Conservation (phyloP, 352 stramenopile genomes). For the Phytophthora colocasiae region DNA sequence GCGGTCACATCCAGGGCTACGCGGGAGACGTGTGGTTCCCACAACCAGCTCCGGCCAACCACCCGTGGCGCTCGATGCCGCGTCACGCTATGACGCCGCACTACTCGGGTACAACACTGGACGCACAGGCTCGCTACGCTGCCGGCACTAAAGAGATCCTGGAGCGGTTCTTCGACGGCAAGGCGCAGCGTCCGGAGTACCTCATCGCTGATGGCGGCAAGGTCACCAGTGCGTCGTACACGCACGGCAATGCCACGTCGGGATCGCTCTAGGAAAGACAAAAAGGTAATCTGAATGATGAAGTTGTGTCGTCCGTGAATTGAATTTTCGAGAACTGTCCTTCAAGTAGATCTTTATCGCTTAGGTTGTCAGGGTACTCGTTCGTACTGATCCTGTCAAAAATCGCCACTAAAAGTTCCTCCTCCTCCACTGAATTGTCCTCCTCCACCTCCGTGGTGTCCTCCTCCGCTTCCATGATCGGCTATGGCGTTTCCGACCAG, state of each 20-base stretch:
- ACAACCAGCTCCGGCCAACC: constrained; percentile 71
- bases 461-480: constrained; percentile 25
- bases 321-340: too few species aligned
- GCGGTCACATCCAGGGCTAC: constrained; percentile 43
- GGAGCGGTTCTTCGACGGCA: constrained; percentile 49
- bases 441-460: too few species aligned
- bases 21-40: constrained; percentile 82
- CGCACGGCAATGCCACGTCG: constrained; percentile 38
- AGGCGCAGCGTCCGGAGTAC: constrained; percentile 47
- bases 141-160: constrained; percentile 54
- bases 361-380: background rate
- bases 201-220: constrained; percentile 49
- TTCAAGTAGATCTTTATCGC: background rate
- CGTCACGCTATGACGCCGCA: constrained; percentile 60
- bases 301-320: too few species aligned
- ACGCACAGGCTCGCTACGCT: constrained; percentile 46
- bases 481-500: constrained; percentile 47
- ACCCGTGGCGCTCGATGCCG: constrained; percentile 51
- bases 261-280: constrained; percentile 26
- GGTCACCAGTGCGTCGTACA: constrained; percentile 46
- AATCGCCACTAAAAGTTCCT: constrained; percentile 50
- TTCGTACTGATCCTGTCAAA: constrained; percentile 33
- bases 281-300: too few species aligned
- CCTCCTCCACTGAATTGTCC: constrained; percentile 11
- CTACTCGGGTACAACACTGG: constrained; percentile 52